Percentiles rank a stretch among this genome's conserved stretches.
Conservation (phyloP, 2,329 filamentous ascomycete species). For the Cercospora zeina region DNA sequence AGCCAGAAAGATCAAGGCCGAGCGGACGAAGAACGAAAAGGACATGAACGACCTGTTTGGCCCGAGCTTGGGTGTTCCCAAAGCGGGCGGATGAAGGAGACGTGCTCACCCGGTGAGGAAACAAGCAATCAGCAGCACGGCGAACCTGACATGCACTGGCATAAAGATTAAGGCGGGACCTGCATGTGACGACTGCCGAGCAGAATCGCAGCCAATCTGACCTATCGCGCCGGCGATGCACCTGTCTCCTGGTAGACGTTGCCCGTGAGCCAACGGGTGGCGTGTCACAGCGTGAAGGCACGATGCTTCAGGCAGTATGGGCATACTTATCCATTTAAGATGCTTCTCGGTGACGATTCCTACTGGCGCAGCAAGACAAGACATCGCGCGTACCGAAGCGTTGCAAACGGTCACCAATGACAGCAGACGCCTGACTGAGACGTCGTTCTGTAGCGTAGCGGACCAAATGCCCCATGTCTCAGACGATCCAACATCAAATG, state of each 20-base stretch:
- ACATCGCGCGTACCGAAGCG: neutral
- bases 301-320: slow-evolving; percentile 6
- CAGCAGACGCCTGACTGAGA: neutral
- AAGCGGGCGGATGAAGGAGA: slow-evolving; percentile 11
- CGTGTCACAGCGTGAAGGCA: neutral
- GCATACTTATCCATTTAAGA: neutral
- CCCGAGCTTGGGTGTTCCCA: slow-evolving; percentile 32
- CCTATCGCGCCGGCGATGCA: neutral
- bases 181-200: neutral
- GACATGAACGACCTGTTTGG: slow-evolving; percentile 50
- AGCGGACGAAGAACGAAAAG: slow-evolving; percentile 44
- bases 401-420: slow-evolving; percentile 13
- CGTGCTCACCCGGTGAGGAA: neutral
- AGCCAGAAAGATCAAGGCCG: slow-evolving; percentile 49
- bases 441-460: neutral
- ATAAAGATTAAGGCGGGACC: neutral
- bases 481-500: neutral
- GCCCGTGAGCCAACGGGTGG: slow-evolving; percentile 9
- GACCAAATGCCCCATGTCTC: slow-evolving; percentile 13
- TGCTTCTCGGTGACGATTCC: neutral
- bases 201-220: neutral
- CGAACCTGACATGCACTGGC: neutral
- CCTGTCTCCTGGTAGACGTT: slow-evolving; percentile 1
- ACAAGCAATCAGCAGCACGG: neutral
- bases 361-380: neutral